Evolutionary conservation across 2,329 filamentous ascomycete species (phyloP), one percentile per base, ranked within the genome.

Genomic region (Hysterium pulicare): DNA sequence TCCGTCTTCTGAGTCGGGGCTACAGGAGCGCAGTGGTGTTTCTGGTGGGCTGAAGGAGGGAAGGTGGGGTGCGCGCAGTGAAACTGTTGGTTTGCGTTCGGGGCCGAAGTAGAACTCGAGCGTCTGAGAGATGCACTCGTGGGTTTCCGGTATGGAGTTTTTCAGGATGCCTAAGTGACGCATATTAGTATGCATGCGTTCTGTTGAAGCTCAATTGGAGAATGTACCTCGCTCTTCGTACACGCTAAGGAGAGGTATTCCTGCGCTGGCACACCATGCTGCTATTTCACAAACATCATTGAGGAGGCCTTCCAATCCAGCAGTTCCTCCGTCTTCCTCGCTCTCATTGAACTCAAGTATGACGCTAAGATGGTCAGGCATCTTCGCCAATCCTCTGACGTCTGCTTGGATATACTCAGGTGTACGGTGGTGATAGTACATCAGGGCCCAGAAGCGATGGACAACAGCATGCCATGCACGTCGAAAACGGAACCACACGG

Each of bases 391-490:
- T 8, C 78, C 76, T 64, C 82, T 82, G 20, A 97, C 84, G 70
- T 98, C 93, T 58, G 86, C 84, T 59, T 85, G 83, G 54, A 98
- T 95, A 61, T 95, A 82, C 62, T 95, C 88, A 6, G 93, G 93
- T 1, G 91, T 95, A 40, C 88, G 87, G 68, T 98, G 93, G 71
- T 98, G 94, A 71, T 98, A 93, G 66, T 91, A 90, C 41, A 95
- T 75, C 47, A 97, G 79, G 8, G 88, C 87, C 40, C 89, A 80
- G 50, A 91, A 72, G 46, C 87, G 83, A 64, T 93, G 86, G 53
- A 82, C 75, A 38, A 95, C 77, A 7, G 84, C 80, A 64, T 91
- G 85, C 71, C 89, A 93, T 42, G 82, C 81, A 61, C 89, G 83
- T 44, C 90, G 83, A 45, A 88, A 70, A 49, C 90, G 86, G 53